Percentiles rank a stretch among this genome's conserved stretches.
Evolutionary conservation across 768 basidiomycete species (phyloP).

Genomic region (Pleurotus tuber-regium): DNA sequence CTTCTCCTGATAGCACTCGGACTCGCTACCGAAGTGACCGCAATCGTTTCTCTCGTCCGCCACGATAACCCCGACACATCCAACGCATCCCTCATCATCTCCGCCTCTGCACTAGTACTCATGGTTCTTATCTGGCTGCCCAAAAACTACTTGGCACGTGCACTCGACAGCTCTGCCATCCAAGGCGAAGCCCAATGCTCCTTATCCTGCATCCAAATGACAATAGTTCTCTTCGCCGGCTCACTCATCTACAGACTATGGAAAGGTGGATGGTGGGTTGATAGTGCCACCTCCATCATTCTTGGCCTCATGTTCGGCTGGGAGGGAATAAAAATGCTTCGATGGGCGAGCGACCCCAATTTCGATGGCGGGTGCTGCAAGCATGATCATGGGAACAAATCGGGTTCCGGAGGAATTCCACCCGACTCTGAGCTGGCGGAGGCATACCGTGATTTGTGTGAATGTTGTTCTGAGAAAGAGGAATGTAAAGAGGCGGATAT

Average conservation of each 20-base stretch:
- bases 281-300: slow-evolving; percentile 38
- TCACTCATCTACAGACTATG: slow-evolving; percentile 36
- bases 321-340: slow-evolving; percentile 42
- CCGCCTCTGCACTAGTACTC: slow-evolving; percentile 35
- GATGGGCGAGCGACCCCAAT: slow-evolving; percentile 31
- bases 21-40: slow-evolving; percentile 33
- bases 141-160: slow-evolving; percentile 42
- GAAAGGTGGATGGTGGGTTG: slow-evolving; percentile 49
- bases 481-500: background rate
- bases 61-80: slow-evolving; percentile 36
- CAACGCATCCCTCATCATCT: slow-evolving; percentile 40
- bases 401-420: background rate
- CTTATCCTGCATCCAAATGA: slow-evolving; percentile 42
- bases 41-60: slow-evolving; percentile 30
- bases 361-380: slow-evolving; percentile 40
- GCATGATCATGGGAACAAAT: background rate
- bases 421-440: background rate
- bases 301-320: slow-evolving; percentile 40
- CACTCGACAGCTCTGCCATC: slow-evolving; percentile 43
- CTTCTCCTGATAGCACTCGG: slow-evolving; percentile 33
- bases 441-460: background rate
- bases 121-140: slow-evolving; percentile 41
- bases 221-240: slow-evolving; percentile 39
- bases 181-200: slow-evolving; percentile 43
- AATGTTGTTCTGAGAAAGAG: background rate